These are phyloP conservation scores for Exophiala viscosa DNA, from an alignment of 2,329 filamentous ascomycete genomes.

Conservation along the genomic window DNA sequence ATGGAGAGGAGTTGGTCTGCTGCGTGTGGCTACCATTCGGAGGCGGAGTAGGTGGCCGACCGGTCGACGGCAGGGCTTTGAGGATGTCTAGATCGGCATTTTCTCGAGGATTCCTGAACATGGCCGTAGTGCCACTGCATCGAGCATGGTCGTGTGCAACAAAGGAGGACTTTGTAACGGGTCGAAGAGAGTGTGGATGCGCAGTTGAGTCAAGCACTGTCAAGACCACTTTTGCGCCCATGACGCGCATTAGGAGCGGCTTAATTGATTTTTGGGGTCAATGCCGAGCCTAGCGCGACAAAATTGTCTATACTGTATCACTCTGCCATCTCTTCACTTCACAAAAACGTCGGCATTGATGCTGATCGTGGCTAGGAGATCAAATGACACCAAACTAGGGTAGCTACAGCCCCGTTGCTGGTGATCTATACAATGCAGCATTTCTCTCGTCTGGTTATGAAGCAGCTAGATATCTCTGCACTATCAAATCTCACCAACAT, in stretches of 20 bases:
- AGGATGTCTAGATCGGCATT: conserved; percentile 7
- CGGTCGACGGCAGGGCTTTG: conserved; percentile 12
- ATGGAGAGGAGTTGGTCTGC: conserved; percentile 4
- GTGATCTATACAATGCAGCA: too few relatives aligned
- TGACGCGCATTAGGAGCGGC: background rate
- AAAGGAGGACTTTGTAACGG: background rate
- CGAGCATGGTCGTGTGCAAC: conserved; percentile 1
- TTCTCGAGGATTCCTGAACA: conserved; percentile 27
- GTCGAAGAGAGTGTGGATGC: background rate
- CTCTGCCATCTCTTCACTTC: too few relatives aligned
- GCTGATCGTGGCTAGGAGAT: too few relatives aligned
- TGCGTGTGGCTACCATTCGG: background rate
- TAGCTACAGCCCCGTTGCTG: too few relatives aligned
- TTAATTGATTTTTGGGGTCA: too few relatives aligned
- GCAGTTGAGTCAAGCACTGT: background rate
- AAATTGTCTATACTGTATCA: background rate
- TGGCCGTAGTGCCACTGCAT: conserved; percentile 10
- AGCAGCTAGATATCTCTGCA: too few relatives aligned
- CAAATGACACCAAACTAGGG: too few relatives aligned
- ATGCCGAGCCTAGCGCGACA: background rate
- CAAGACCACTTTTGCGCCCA: conserved; percentile 2
- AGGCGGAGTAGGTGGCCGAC: conserved; percentile 25
- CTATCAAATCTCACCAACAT: too few relatives aligned
- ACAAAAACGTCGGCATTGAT: too few relatives aligned
- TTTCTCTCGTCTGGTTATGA: too few relatives aligned